phyloP scores from a whole-genome alignment of 768 basidiomycete genomes.

The Tephrocybe sp. region DNA sequence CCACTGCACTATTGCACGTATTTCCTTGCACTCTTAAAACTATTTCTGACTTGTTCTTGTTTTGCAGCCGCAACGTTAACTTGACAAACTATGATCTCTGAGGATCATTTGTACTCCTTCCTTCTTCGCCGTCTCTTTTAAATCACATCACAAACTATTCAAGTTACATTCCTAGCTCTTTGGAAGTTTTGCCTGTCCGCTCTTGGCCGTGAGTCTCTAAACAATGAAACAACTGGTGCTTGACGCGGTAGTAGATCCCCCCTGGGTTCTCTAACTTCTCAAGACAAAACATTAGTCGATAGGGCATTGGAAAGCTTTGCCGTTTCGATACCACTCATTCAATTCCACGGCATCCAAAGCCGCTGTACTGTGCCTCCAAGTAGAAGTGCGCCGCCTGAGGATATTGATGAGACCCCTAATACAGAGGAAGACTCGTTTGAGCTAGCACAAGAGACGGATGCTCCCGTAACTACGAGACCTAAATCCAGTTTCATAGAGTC shows the following conservation, averaged over 20 bases:
- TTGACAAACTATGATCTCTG: slow-evolving; percentile 13
- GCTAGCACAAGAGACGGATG: neutral
- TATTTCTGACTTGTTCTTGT: neutral
- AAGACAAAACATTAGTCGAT: slow-evolving; percentile 1
- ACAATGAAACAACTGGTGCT: neutral
- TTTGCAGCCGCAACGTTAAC: slow-evolving; percentile 4
- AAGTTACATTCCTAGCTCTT: slow-evolving; percentile 6
- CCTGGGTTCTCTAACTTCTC: neutral
- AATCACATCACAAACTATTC: slow-evolving; percentile 11
- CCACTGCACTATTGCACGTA: slow-evolving; percentile 20
- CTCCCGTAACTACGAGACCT: too few relatives aligned
- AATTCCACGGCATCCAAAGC: slow-evolving; percentile 27
- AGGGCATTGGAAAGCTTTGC: slow-evolving; percentile 21
- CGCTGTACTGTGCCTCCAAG: slow-evolving; percentile 10
- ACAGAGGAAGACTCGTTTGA: slow-evolving; percentile 1
- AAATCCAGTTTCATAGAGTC: too few relatives aligned
- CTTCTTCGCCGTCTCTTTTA: slow-evolving; percentile 7
- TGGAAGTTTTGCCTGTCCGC: slow-evolving; percentile 6
- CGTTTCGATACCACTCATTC: slow-evolving; percentile 29
- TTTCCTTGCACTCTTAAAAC: neutral
- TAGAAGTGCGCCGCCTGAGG: neutral
- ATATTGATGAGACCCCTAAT: neutral
- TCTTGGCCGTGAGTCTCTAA: slow-evolving; percentile 11
- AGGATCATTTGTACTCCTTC: slow-evolving; percentile 11
- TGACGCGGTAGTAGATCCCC: slow-evolving; percentile 1